These are phyloP conservation scores for Ustilago cynodontis DNA, from an alignment of 1,284 basidiomycete species.

Conservation along the genomic window DNA sequence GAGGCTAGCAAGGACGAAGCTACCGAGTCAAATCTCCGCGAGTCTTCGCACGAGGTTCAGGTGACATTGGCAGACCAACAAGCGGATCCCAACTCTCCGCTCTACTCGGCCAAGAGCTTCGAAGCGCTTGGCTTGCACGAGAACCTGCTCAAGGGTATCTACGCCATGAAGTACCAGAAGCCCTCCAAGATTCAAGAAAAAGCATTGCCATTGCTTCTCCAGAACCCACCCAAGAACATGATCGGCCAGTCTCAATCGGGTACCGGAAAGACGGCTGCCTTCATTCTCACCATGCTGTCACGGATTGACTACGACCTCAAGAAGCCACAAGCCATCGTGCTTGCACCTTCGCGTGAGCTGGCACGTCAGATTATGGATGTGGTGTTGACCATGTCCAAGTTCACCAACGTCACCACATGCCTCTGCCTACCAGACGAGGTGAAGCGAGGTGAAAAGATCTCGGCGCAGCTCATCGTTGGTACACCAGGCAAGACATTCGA, in stretches of 20 bases:
- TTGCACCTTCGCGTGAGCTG: conserved; percentile 87
- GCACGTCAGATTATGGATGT: conserved; percentile 98
- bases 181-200: conserved; percentile 99
- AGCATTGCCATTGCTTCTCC: conserved; percentile 89
- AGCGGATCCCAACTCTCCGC: conserved; percentile 92
- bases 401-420: conserved; percentile 89
- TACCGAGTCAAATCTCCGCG: conserved; percentile 48
- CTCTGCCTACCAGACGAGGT: conserved; percentile 88
- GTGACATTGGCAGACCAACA: conserved; percentile 98
- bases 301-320: conserved; percentile 86
- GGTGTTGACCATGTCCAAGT: conserved; percentile 93
- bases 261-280: conserved; percentile 98
- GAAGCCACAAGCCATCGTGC: conserved; percentile 77
- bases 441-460: conserved; percentile 79
- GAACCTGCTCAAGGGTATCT: conserved; percentile 94
- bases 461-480: conserved; percentile 92
- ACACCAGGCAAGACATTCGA: conserved; percentile 96
- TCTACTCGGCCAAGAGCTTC: conserved; percentile 93
- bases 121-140: conserved; percentile 77
- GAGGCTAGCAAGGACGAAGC: conserved; percentile 15
- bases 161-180: conserved; percentile 95
- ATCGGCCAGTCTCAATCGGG: conserved; percentile 99
- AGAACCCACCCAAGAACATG: conserved; percentile 95
- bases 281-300: conserved; percentile 96
- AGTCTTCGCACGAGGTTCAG: conserved; percentile 73